Conservation (phyloP, 148 eudicot species). For the Cornus suecica region DNA sequence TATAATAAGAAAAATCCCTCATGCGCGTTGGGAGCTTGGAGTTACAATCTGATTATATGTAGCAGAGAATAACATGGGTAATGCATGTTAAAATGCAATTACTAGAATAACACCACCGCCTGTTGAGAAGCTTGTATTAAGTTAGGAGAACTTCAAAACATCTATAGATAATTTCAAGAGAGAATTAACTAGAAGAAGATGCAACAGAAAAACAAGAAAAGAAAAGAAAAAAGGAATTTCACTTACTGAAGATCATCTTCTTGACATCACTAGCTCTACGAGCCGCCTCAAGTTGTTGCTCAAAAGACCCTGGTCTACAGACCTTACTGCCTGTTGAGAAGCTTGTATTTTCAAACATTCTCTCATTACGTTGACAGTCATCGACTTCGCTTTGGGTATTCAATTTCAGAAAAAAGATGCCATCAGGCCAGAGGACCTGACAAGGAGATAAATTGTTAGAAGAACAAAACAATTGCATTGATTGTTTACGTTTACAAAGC, state of each 20-base stretch:
- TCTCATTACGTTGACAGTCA: conserved; percentile 35
- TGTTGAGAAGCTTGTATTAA: too few species aligned
- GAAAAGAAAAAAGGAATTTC: background rate
- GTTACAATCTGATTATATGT: too few species aligned
- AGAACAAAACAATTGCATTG: conserved; percentile 5
- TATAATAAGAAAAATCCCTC: too few species aligned
- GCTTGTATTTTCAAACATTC: conserved; percentile 43
- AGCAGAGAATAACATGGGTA: too few species aligned
- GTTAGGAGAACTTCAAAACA: background rate
- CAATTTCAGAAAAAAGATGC: conserved; percentile 67
- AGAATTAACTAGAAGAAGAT: background rate
- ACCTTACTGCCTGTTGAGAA: conserved; percentile 31
- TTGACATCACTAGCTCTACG: conserved; percentile 87
- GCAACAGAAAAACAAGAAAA: background rate
- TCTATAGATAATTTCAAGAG: too few species aligned
- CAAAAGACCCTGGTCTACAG: conserved; percentile 57
- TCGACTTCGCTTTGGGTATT: conserved; percentile 29
- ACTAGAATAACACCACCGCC: too few species aligned
- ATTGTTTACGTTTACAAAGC: background rate
- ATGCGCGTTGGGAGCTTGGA: too few species aligned
- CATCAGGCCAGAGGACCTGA: conserved; percentile 92
- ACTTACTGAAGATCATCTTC: conserved; percentile 79
- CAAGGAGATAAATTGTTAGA: conserved; percentile 5
- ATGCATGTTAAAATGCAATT: too few species aligned
- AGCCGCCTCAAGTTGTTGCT: conserved; percentile 88